Base-by-base conservation (phyloP, 345 rosid species). In the Pelargonium nanum region DNA sequence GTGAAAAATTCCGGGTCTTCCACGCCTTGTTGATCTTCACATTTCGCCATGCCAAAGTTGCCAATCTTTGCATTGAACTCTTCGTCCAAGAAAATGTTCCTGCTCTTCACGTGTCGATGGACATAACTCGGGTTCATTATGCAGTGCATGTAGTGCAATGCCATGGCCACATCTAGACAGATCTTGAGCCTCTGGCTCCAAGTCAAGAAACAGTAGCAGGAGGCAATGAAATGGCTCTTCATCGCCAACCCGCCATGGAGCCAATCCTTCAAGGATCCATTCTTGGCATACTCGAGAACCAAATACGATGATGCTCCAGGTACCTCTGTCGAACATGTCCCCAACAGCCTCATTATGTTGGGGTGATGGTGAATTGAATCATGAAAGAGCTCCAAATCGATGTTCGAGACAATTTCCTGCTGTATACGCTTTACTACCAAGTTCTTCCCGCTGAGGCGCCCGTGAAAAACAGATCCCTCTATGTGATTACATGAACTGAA, bases 251-350 rank as follows among this genome's bases (percentile, higher is more conserved):
- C 95, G 19, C 95, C 87, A 45, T 88, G 98, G 53, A 91, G 68
- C 98, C 98, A 91, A 10, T 91, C 98, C 76, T 82, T 86, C 53
- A 91, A 68, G 10, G 96, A 86, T 17, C 95, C 98, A 44, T 91
- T 91, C 77, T 77, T 82, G 0, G 91, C 98, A 26, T 83, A 86
- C 77, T 91, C 98, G 26, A 83, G 83, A 16, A 88, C 87, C 21
- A 88, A 60, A 69, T 66, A 86, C 22, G 86, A 77, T 24, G 58
- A 69, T 45, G 74, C 63, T 7, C 65, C 72, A 20, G 82, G 87
- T n/a, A 63, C 70, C 24, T 75, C 86, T 22, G 65, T 73, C 28
- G 74, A 65, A 73, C 92, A 85, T 15, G 83, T 78, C 56, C 96
- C 98, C 63, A 86, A 57, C 61, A 89, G 78, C 72, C 81, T 85